A percentile compares a stretch with the other conserved stretches of the same genome.
These are phyloP conservation scores for Calonectria multiphialidica DNA, from an alignment of 2,329 filamentous ascomycete genomes.

Conservation along the genomic window DNA sequence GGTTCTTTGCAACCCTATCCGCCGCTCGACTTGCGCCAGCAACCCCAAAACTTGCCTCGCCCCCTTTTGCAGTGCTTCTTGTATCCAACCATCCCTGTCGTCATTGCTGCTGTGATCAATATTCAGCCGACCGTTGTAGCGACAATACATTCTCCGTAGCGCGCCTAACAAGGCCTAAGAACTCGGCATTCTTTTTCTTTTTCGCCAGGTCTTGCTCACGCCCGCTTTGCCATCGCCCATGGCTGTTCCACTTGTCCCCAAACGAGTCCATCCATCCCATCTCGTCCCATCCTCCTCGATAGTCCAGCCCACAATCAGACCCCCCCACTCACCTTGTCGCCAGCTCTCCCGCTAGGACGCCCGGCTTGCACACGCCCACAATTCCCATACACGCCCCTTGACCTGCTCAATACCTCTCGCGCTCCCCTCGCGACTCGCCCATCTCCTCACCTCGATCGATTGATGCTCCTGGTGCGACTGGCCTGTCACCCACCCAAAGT, in stretches of 20 bases:
- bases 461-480: conserved; percentile 23
- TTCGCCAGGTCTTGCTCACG: conserved; percentile 4
- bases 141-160: neutral
- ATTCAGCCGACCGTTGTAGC: conserved; percentile 3
- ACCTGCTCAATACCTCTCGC: conserved; percentile 10
- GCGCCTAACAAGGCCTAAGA: conserved; percentile 1
- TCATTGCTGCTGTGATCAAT: conserved; percentile 4
- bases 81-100: conserved; percentile 8
- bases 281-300: conserved; percentile 13
- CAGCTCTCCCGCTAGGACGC: conserved; percentile 23
- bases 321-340: conserved; percentile 11
- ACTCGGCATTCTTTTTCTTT: conserved; percentile 2
- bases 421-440: conserved; percentile 17
- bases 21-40: neutral
- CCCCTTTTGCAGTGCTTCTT: conserved; percentile 4
- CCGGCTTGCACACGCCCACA: conserved; percentile 18
- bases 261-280: neutral
- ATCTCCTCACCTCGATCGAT: conserved; percentile 19
- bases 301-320: conserved; percentile 16
- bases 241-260: conserved; percentile 7
- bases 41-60: conserved; percentile 14
- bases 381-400: conserved; percentile 19
- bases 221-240: conserved; percentile 6
- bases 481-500: conserved; percentile 15
- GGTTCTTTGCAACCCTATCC: conserved; percentile 9